A percentile compares a stretch with the other conserved stretches of the same genome.
phyloP scores from a whole-genome alignment of 2,329 filamentous ascomycete species.

The Anthostomella pinea region DNA sequence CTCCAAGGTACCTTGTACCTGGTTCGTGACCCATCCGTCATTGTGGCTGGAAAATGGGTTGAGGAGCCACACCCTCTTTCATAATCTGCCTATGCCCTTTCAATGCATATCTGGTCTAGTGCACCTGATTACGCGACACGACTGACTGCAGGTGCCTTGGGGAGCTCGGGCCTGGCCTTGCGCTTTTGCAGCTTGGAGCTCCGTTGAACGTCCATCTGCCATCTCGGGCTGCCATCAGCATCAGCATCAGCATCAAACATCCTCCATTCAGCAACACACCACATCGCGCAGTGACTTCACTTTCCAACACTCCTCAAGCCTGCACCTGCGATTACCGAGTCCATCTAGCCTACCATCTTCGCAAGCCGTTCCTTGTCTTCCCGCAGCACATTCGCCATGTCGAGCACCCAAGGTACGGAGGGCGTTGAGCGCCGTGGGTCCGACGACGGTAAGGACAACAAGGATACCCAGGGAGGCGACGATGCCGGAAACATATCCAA shows the following conservation, averaged over 20 bases:
- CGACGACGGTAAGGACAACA: constrained; percentile 48
- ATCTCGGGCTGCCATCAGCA: constrained; percentile 12
- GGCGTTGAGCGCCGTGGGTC: constrained; percentile 26
- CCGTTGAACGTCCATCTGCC: too few species aligned
- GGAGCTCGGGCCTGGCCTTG: constrained; percentile 13
- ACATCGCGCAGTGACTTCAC: too few species aligned
- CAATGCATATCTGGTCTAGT: constrained; percentile 14
- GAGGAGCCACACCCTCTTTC: too few species aligned
- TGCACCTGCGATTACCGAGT: too few species aligned
- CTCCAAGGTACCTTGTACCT: too few species aligned
- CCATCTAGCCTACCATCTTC: background rate
- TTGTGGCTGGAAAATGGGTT: too few species aligned
- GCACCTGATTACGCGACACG: constrained; percentile 32
- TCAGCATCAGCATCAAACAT: constrained; percentile 14
- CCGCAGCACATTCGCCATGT: constrained; percentile 25
- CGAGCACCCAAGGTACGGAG: constrained; percentile 28
- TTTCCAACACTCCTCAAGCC: background rate
- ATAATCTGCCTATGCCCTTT: too few species aligned
- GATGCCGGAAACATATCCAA: constrained; percentile 51
- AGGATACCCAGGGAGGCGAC: constrained; percentile 51
- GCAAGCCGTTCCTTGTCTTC: background rate
- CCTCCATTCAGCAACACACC: background rate
- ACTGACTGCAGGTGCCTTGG: constrained; percentile 26
- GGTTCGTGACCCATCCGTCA: too few species aligned
- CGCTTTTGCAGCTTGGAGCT: constrained; percentile 16